Evolutionary conservation across 1,284 basidiomycete genomes (phyloP), one percentile per base, ranked within the genome.

Genomic region (Cutaneotrichosporon spelunceum): DNA sequence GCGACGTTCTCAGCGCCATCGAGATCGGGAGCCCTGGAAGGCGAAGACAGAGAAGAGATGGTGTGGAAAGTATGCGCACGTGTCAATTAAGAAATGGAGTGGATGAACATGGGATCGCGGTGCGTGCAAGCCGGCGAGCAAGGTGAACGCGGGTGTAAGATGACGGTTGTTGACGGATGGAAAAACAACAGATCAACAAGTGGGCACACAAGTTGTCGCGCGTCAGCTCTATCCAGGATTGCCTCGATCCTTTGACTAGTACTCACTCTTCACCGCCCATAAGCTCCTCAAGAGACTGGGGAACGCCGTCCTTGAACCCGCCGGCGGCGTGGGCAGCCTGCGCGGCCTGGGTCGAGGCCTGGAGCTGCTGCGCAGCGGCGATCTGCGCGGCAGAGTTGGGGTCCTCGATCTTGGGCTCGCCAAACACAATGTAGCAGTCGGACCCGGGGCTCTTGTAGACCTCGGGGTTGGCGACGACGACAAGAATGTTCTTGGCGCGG

Each of bases 371-470:
- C 57, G 90, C 88, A 65, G 91, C 88, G 63, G 85, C 85, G 63
- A 93, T 79, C 79, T 92, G 90, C 63, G 90, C 89, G 70, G 89
- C 86, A 53, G 87, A 85, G 80, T 88, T 88, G 84, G 91, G 90
- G 80, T 97, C 93, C 82, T 97, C 93, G 70, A 91, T 86, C 88
- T 94, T 96, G 70, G 93, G 93, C 84, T 99, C 95, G 71, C 95
- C 95, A 72, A 98, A 99, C 68, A 99, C 93, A 78, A 99, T 93
- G 85, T 99, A 98, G 81, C 90, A 92, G 81, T 99, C 96, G 74
- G 91, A 93, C 81, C 91, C 91, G 56, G 90, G 87, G 57, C 93
- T 93, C 84, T 97, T 98, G 88, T 92, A 99, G 58, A 99, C 95
- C 71, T 99, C 95, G 57, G 96, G 95, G 63, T 89, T 84, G 65